Percentiles rank a stretch among this genome's conserved stretches.
phyloP scores from a whole-genome alignment of 73 alveolate species.

The Paramecium caudatum region DNA sequence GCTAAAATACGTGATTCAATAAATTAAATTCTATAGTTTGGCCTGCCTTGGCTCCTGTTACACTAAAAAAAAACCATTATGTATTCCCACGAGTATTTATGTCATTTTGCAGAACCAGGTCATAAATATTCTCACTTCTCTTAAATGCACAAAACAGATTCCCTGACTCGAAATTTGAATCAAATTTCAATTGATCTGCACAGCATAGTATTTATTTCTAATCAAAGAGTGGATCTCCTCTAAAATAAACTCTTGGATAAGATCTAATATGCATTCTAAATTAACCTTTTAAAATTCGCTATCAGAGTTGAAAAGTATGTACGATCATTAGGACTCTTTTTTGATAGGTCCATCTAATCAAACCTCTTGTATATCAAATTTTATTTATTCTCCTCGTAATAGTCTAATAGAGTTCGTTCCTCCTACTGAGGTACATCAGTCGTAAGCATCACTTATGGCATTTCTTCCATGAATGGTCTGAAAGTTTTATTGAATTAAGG shows the following conservation, averaged over 20 bases:
- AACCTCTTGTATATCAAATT: slow-evolving; percentile 37
- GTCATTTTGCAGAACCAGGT: slow-evolving; percentile 79
- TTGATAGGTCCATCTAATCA: slow-evolving; percentile 20
- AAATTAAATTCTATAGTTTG: slow-evolving; percentile 63
- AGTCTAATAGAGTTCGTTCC: background rate
- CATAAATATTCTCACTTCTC: slow-evolving; percentile 73
- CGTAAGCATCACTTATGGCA: no score
- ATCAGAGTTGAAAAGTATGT: slow-evolving; percentile 17
- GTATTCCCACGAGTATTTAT: slow-evolving; percentile 84
- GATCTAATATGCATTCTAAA: background rate
- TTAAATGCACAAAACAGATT: slow-evolving; percentile 80
- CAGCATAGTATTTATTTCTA: background rate
- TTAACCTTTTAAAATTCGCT: slow-evolving; percentile 52
- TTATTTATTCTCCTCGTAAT: slow-evolving; percentile 50
- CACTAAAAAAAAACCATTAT: slow-evolving; percentile 78
- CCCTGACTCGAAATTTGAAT: slow-evolving; percentile 81
- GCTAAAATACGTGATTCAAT: slow-evolving; percentile 57
- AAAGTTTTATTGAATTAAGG: slow-evolving; percentile 3
- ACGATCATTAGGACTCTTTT: background rate
- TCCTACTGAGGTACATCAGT: background rate
- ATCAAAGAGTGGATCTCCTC: slow-evolving; percentile 56
- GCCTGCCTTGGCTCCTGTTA: slow-evolving; percentile 75
- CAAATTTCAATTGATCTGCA: slow-evolving; percentile 44
- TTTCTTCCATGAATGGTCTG: slow-evolving; percentile 1
- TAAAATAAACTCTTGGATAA: slow-evolving; percentile 36